Evolutionary conservation across 768 basidiomycete species (phyloP).

Genomic region (Lactarius akahatsu): DNA sequence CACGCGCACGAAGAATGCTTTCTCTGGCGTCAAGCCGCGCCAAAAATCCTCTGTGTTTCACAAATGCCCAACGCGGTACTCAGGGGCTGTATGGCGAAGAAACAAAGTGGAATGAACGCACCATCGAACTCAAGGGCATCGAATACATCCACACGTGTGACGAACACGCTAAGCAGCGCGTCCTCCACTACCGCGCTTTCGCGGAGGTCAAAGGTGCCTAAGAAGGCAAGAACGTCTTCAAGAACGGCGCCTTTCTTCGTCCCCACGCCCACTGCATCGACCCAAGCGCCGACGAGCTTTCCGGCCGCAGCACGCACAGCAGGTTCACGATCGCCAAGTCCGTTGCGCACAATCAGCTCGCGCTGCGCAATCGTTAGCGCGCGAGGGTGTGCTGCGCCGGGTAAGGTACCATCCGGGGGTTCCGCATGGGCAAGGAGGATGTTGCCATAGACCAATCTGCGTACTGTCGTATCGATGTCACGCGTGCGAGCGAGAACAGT

Average conservation of each 20-base stretch:
- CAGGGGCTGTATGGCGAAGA: neutral
- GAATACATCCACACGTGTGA: slow-evolving; percentile 60
- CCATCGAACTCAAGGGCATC: slow-evolving; percentile 69
- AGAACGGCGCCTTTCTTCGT: slow-evolving; percentile 39
- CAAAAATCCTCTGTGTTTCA: slow-evolving; percentile 63
- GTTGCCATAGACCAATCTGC: slow-evolving; percentile 67
- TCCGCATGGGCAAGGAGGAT: slow-evolving; percentile 49
- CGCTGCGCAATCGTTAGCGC: slow-evolving; percentile 69
- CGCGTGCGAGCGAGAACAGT: slow-evolving; percentile 72
- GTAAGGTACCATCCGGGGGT: slow-evolving; percentile 29
- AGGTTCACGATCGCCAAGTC: slow-evolving; percentile 82
- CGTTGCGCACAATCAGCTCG: slow-evolving; percentile 74
- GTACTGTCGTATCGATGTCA: slow-evolving; percentile 73
- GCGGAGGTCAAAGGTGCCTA: slow-evolving; percentile 58
- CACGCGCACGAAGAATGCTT: slow-evolving; percentile 77
- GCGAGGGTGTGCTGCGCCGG: slow-evolving; percentile 59
- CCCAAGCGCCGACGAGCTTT: slow-evolving; percentile 72
- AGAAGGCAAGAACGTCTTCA: slow-evolving; percentile 47
- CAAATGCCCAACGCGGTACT: neutral
- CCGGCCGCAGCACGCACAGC: slow-evolving; percentile 70
- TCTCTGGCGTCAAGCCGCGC: slow-evolving; percentile 66
- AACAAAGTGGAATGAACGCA: slow-evolving; percentile 36
- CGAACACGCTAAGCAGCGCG: slow-evolving; percentile 72
- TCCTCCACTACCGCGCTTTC: slow-evolving; percentile 66
- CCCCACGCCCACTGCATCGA: slow-evolving; percentile 51